Base-by-base conservation (phyloP, 306 rosid species). In the Cotoneaster glaucophyllus region DNA sequence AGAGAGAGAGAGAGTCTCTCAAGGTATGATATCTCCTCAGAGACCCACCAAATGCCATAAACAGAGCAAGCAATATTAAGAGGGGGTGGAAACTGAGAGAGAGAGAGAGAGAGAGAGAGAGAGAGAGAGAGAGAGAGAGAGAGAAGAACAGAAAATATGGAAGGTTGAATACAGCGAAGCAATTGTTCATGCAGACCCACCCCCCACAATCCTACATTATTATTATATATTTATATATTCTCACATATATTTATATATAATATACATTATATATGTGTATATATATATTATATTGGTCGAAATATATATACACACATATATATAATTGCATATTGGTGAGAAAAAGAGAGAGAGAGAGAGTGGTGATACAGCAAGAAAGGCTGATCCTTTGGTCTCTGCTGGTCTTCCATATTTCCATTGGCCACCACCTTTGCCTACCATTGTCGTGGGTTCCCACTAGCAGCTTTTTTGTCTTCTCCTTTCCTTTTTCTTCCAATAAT, bases 161-260 rank as follows among this genome's bases (percentile, higher is more conserved):
- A 77, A 81, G 87, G 85, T 81, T 81, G 92, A 84, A 78, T 84
- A 83, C 88, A 86, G 87, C 85, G 86, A 89, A 82, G 89, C 92
- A 89, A 79, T 70, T 41, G 90, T 64, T 64, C 69, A 75, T 77
- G 79, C 74, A 81, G 89, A 81, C 81, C 88, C 87, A 79, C 78
- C 86, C 71, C 82, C 82, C 79, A 74, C 75, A 77, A 73, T 78
- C 29, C 58, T 31, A 74, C 31, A 79, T 48, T 81, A 59, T 52
- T 67, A 52, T 74, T 74, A 59, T 62, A 67, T 74, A 74, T 79
- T 62, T 66, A 58, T 61, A 58, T 18, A 57, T 75, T 41, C 31
- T 44, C 70, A 45, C 8, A 26, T 22, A 26, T 59, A 9, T 29
- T 63, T 63, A 0, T 26, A 0, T 11, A 12, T 54, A 58, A 32